Evolutionary conservation across 345 rosid genomes (phyloP), one percentile per base, ranked within the genome.

Genomic region (Eucalyptus curtisii): DNA sequence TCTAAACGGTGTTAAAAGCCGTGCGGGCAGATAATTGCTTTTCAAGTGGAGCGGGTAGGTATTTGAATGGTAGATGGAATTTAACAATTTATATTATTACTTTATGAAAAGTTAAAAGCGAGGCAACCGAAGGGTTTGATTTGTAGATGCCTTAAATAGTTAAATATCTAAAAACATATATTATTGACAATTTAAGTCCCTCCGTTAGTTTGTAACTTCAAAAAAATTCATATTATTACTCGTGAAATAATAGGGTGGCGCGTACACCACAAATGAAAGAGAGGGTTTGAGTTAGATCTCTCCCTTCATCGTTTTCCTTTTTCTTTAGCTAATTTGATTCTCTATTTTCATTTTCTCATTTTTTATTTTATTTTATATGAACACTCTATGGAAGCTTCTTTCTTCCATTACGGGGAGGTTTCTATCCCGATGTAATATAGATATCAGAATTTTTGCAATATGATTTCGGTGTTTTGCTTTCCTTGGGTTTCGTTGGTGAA

Each of bases 401-500:
- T 55, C 61, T 55, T 13, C 13, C 27, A 24, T 55, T 55, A 24
- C 2, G 2, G 3, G 61, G 61, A 55, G 61, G 27, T 9, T 55
- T 55, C 27, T 22, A 55, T 55, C 61, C 2, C 1, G 5, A 20
- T 24, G 1, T 24, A 55, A 24, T 55, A 4, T 55, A 7, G 24
- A 1, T 52, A 52, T 52, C 10, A 52, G 1, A 49, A 14, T 49
- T 49, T 14, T 49, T 49, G 57, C 4, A 3, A 0, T 52, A 52
- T 19, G 24, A 52, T 52, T 7, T 52, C 1, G 9, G 6, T 30
- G 13, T 8, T 55, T 55, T 24, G 30, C 13, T 55, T 55, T 55
- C 2, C 30, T 55, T 0, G 2, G 0, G 2, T 55, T 10, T 55
- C 1, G 4, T 55, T 55, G 61, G 30, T 55, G 30, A 22, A 55